Evolutionary conservation across 129 eudicot species (phyloP), one percentile per base, ranked within the genome.

Genomic region (Flaveria ramosissima): DNA sequence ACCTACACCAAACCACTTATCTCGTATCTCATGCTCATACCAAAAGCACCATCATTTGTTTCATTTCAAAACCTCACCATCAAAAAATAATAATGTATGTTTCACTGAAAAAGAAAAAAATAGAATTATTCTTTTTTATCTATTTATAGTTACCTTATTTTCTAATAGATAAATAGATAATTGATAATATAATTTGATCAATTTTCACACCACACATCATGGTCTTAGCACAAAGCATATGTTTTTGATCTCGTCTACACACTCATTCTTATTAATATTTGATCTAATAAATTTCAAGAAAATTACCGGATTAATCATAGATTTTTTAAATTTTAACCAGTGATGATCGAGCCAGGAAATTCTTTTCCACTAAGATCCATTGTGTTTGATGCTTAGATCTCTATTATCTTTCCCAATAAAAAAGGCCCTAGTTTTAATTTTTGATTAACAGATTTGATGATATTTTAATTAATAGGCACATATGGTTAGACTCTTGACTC

Each of bases 191-290:
- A 65, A 19, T 65, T 65, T 12, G 36, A 23, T 20, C 32, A 16
- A 8, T 9, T 12, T n/a, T 30, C 41, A 61, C 68, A 26, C 68
- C 68, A 61, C 42, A 61, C 42, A 14, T 61, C 42, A 26, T 61
- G 17, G 68, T 61, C 19, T 24, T 57, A 21, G 68, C 68, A 61
- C 14, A 26, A 26, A 61, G 19, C 68, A 24, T 61, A 61, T 61
- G 26, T 26, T 26, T 61, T 61, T 20, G 19, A 26, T 20, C 17
- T 61, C 42, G 26, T 26, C 68, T 26, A 61, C 42, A 15, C 19
- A 24, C 12, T 60, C 39, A 32, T 24, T 61, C 17, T 12, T 61
- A 17, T 12, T 59, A 8, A 12, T 4, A 45, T 11, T 45, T 61
- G 42, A 61, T 61, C 27, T 61, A 61, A 24, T 24, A 26, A 4